Base-by-base conservation (phyloP, 768 basidiomycete species). In the Collybiopsis confluens region DNA sequence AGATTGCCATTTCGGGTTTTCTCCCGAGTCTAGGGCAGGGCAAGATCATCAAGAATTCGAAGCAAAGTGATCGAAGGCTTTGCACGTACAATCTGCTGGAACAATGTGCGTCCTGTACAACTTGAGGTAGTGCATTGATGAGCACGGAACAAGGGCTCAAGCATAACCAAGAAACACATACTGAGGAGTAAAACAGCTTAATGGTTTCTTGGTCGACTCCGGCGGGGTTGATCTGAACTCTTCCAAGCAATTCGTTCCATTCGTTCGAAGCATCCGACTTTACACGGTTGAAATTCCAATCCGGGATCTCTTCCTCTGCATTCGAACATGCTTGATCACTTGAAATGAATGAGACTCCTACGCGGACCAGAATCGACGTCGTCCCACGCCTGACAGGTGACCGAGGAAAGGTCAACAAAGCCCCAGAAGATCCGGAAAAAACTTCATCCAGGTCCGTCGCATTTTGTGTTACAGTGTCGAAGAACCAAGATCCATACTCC, bases 271-370 rank as follows among this genome's bases (percentile, higher is more conserved):
- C 73, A 28, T 72, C 72, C 2, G 57, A 55, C n/a, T 71, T 69
- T 3, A 82, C 77, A 4, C 63, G 61, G 2, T 78, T 76, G 59
- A 85, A 84, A 56, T 81, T 76, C 58, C 77, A 83, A 54, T 76
- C 68, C 0, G 79, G 77, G 6, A 86, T 81, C 60, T 86, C 85
- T 41, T 75, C 70, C 56, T 82, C 78, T 2, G 83, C 83, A 56
- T 82, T 85, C 2, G 68, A 58, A 59, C 83, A 86, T 0, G 85
- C 85, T 58, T 85, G 83, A 1, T 72, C 73, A 20, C 71, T 69
- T 3, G 83, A 85, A 48, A 85, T 79, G 58, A 85, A 76, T 0
- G 83, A 85, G 5, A 86, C 76, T n/a, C 85, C 83, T 3, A 80
- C 76, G n/a, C 83, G 79, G 1, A 72, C 81, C 20, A 83, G 69